These are phyloP conservation scores for Penicillium lividum DNA, from an alignment of 495 filamentous ascomycete species.

Conservation along the genomic window DNA sequence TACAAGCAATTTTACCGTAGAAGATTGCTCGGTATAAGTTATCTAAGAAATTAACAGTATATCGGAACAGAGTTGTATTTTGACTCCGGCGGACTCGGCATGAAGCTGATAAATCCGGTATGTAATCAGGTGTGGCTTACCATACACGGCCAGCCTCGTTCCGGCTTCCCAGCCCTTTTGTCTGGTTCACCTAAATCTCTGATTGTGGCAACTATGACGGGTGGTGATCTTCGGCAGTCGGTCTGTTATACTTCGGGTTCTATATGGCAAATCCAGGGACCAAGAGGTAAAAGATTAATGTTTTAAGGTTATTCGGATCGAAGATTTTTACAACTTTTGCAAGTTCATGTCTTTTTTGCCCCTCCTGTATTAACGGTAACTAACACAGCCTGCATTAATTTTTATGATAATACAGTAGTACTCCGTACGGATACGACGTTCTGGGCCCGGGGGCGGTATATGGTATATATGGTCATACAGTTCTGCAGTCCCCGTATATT, in stretches of 20 bases:
- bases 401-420: slow-evolving; percentile 1
- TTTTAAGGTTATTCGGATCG: background rate
- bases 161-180: background rate
- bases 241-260: background rate
- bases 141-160: slow-evolving; percentile 8
- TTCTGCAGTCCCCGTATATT: slow-evolving; percentile 6
- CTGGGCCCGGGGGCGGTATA: slow-evolving; percentile 1
- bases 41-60: no score
- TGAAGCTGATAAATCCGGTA: slow-evolving; percentile 16
- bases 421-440: no score
- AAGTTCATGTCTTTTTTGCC: background rate
- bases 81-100: slow-evolving; percentile 1
- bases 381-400: slow-evolving; percentile 4
- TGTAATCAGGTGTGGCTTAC: background rate
- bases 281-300: background rate
- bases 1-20: no score
- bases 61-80: background rate
- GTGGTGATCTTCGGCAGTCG: background rate
- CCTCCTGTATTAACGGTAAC: background rate
- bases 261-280: background rate
- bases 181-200: slow-evolving; percentile 30
- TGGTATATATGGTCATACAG: slow-evolving; percentile 13
- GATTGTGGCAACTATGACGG: slow-evolving; percentile 23
- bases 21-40: no score
- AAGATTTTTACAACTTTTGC: background rate